Evolutionary conservation across 257 asterid genomes (phyloP).

Genomic region (Solanum gracilifrons): DNA sequence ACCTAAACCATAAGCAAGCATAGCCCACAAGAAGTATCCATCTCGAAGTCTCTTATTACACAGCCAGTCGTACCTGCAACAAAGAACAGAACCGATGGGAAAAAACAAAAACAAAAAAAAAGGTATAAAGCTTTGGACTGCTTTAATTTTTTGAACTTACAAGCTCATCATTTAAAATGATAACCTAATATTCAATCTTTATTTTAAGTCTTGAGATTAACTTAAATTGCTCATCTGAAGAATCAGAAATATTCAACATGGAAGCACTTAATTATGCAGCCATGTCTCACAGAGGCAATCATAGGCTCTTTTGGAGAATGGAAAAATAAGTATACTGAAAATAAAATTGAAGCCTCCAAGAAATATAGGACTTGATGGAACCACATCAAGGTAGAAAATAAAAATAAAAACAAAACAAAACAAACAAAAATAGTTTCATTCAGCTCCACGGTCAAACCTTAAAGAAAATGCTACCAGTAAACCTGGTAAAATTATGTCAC

Average conservation of each 20-base stretch:
- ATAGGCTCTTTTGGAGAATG: not conserved
- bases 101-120: not conserved
- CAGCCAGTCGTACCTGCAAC: constrained; percentile 86
- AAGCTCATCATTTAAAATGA: not conserved
- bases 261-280: not conserved
- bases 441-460: constrained; percentile 21
- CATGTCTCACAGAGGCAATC: not conserved
- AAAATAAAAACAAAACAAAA: not conserved
- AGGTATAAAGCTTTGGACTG: not conserved
- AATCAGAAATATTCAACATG: not conserved
- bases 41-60: constrained; percentile 58
- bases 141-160: not conserved
- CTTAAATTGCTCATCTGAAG: not conserved
- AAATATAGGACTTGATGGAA: not conserved
- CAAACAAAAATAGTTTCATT: not conserved
- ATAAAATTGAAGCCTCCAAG: not conserved
- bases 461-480: constrained; percentile 58
- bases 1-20: constrained; percentile 69
- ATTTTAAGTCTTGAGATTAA: not conserved
- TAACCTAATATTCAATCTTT: not conserved
- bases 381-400: not conserved
- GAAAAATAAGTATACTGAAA: not conserved
- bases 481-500: constrained; percentile 87
- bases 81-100: not conserved
- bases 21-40: constrained; percentile 87